Conservation (phyloP, 352 stramenopile species). For the Globisporangium rhizosaccharum region DNA sequence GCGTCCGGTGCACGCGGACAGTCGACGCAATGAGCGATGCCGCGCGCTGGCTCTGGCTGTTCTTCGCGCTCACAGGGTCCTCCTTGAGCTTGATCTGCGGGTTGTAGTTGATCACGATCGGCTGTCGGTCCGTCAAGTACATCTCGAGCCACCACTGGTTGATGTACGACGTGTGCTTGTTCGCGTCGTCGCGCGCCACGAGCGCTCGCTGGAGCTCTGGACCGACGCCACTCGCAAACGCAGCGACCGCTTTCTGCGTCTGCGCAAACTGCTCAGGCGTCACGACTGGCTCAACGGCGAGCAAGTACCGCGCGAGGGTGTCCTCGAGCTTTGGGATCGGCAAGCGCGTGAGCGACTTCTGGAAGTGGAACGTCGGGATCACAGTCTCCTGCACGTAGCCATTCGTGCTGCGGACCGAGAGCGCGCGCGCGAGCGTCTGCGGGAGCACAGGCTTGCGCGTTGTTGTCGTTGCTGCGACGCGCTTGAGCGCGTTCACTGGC, state of each 20-base stretch:
- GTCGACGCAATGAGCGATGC: conserved; percentile 84
- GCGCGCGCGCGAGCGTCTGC: conserved; percentile 13
- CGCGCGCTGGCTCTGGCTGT: conserved; percentile 75
- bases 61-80: conserved; percentile 78
- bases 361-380: conserved; percentile 87
- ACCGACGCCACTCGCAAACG: conserved; percentile 56
- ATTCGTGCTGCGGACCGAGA: conserved; percentile 4
- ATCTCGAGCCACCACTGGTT: conserved; percentile 92
- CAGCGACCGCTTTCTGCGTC: conserved; percentile 43
- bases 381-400: conserved; percentile 83
- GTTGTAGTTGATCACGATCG: conserved; percentile 89
- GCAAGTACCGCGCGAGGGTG: conserved; percentile 71
- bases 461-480: background rate
- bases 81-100: conserved; percentile 88
- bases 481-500: conserved; percentile 1
- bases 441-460: background rate
- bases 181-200: conserved; percentile 63
- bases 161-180: conserved; percentile 89
- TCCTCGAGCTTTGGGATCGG: conserved; percentile 88
- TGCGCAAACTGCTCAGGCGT: conserved; percentile 43
- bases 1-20: conserved; percentile 75
- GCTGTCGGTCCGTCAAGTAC: conserved; percentile 85
- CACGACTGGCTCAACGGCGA: conserved; percentile 72
- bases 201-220: conserved; percentile 70
- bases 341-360: conserved; percentile 77